Evolutionary conservation across 2,329 filamentous ascomycete genomes (phyloP).

Genomic region (Zelopaecilomyces penicillatus): DNA sequence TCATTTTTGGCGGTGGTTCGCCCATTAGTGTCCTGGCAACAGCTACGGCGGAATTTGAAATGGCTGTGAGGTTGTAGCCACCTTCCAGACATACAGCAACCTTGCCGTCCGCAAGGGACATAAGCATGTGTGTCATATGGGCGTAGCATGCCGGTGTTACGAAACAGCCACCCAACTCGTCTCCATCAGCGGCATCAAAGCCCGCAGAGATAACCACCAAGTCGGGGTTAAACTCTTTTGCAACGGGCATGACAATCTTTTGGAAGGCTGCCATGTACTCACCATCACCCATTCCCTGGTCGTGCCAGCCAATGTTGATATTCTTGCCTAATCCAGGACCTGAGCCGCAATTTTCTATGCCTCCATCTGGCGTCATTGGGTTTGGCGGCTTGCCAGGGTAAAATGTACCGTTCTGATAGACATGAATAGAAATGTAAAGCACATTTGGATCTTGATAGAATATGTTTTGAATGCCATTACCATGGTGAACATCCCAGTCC

Average conservation of each 20-base stretch:
- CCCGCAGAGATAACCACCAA: slow-evolving; percentile 92
- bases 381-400: slow-evolving; percentile 66
- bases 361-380: slow-evolving; percentile 49
- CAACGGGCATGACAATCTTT: slow-evolving; percentile 92
- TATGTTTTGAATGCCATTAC: slow-evolving; percentile 92
- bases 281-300: slow-evolving; percentile 82
- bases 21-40: slow-evolving; percentile 93
- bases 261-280: slow-evolving; percentile 97
- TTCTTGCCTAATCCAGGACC: slow-evolving; percentile 51
- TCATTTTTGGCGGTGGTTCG: slow-evolving; percentile 66
- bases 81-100: slow-evolving; percentile 90
- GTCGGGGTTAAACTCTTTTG: slow-evolving; percentile 86
- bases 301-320: slow-evolving; percentile 59
- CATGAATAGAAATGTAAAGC: slow-evolving; percentile 90
- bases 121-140: slow-evolving; percentile 99
- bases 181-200: slow-evolving; percentile 90
- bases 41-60: slow-evolving; percentile 83
- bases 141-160: slow-evolving; percentile 88
- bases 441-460: slow-evolving; percentile 94
- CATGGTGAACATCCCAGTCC: slow-evolving; percentile 78
- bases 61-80: slow-evolving; percentile 88
- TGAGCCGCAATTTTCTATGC: slow-evolving; percentile 50
- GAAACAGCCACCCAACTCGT: slow-evolving; percentile 86
- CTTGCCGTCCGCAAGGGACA: slow-evolving; percentile 85
- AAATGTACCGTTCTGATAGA: slow-evolving; percentile 74